Conservation (phyloP, 768 basidiomycete genomes). For the Neoboletus brunneissimus region DNA sequence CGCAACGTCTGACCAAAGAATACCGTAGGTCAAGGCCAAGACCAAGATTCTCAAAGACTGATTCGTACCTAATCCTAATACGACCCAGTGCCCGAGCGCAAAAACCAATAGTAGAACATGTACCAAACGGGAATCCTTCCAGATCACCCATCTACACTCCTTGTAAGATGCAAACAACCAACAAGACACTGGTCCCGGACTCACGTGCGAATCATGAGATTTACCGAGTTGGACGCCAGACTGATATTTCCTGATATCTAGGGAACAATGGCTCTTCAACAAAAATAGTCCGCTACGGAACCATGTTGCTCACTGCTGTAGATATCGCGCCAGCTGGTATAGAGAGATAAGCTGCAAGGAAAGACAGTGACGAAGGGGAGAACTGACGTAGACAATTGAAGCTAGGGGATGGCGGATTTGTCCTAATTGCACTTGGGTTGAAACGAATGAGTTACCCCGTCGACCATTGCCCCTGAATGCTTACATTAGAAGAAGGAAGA, state of each 20-base stretch:
- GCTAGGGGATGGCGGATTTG: not conserved
- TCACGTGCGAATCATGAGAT: slow-evolving; percentile 31
- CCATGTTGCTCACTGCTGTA: slow-evolving; percentile 12
- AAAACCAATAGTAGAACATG: slow-evolving; percentile 10
- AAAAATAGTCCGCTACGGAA: not conserved
- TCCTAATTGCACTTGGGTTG: slow-evolving; percentile 6
- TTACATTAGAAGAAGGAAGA: slow-evolving; percentile 19
- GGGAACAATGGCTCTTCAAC: not conserved
- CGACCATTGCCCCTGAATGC: not conserved
- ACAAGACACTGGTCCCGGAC: not conserved
- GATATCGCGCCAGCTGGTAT: slow-evolving; percentile 4
- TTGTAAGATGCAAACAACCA: not conserved
- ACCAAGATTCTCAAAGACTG: not conserved
- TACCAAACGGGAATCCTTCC: slow-evolving; percentile 20
- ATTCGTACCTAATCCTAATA: slow-evolving; percentile 15
- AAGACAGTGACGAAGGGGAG: not conserved
- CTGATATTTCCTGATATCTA: slow-evolving; percentile 17
- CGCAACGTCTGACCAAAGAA: slow-evolving; percentile 14
- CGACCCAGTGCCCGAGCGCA: slow-evolving; percentile 23
- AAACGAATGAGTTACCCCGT: not conserved
- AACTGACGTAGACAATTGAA: slow-evolving; percentile 22
- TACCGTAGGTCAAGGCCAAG: not conserved
- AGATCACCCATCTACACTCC: slow-evolving; percentile 26
- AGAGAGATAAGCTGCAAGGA: not conserved
- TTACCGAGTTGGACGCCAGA: slow-evolving; percentile 21